phyloP scores from a whole-genome alignment of 2,329 filamentous ascomycete genomes.

The Xylaria sp. region DNA sequence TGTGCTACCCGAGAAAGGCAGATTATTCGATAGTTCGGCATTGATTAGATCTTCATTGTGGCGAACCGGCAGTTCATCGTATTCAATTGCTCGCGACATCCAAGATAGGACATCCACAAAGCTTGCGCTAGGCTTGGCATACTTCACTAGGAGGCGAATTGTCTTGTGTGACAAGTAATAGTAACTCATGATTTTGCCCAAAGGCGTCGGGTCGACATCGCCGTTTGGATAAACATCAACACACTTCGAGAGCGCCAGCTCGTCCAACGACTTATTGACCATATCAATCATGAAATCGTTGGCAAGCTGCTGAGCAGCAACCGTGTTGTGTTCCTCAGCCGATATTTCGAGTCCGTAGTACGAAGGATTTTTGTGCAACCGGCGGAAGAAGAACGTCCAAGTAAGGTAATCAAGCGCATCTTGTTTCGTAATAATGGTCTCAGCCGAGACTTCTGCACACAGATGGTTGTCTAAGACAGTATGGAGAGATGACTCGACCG shows the following conservation, averaged over 20 bases:
- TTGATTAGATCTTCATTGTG: conserved; percentile 99
- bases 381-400: conserved; percentile 99
- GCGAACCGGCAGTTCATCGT: conserved; percentile 94
- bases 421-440: conserved; percentile 91
- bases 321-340: conserved; percentile 87
- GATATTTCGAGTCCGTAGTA: conserved; percentile 97
- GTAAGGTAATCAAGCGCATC: conserved; percentile 97
- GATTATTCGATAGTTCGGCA: conserved; percentile 79
- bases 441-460: conserved; percentile 90
- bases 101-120: conserved; percentile 86
- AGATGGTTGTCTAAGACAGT: conserved; percentile 97
- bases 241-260: conserved; percentile 84
- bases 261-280: conserved; percentile 83
- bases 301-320: conserved; percentile 81
- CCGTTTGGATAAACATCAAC: conserved; percentile 83
- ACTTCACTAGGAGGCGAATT: conserved; percentile 79
- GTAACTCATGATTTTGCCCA: conserved; percentile 99
- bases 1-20: conserved; percentile 65
- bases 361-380: conserved; percentile 96
- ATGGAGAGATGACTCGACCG: conserved; percentile 93
- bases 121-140: conserved; percentile 75
- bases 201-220: conserved; percentile 84
- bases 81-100: conserved; percentile 94
- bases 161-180: conserved; percentile 98
- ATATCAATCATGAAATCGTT: conserved; percentile 95